Evolutionary conservation across 768 basidiomycete genomes (phyloP), one percentile per base, ranked within the genome.

Genomic region (Nidularia pulvinata): DNA sequence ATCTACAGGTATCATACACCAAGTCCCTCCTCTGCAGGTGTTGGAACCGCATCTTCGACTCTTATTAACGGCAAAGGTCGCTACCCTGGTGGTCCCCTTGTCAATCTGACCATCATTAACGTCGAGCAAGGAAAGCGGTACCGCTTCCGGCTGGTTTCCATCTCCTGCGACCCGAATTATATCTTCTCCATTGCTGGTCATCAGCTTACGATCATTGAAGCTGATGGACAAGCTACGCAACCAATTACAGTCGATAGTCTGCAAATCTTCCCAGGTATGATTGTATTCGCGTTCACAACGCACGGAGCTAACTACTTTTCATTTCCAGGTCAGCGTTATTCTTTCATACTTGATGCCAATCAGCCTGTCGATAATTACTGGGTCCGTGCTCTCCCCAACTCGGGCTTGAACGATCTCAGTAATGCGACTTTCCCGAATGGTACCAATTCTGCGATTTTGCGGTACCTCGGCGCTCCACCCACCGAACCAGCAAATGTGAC

Each of bases 171-270:
- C 9, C 75, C 59, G 67, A 68, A 69, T 54, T 74, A 69, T 56
- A 58, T 55, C 2, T 75, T 82, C 67, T 75, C 70, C 5, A 79
- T 81, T 54, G 75, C 78, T 36, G 61, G 64, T 3, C 80, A 82
- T 58, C 61, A 60, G 6, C 58, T 81, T 53, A 80, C 72, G 0
- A 59, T 81, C 54, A 80, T 80, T 45, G 80, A 81, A 61, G 76
- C 69, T 1, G 80, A 82, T 42, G 75, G 74, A 6, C 54, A 68
- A 46, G 72, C 70, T 48, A 63, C 69, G 9, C 48, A 70, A 33
- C 78, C 81, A 0, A 52, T 72, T 11, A 52, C 50, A 0, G 73
- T 77, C 3, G 74, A 79, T 50, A 58, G 65, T 7, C 70, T 81
- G 46, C 60, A 71, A 5, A 72, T 82, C 47, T 77, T 70, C 50